Evolutionary conservation across 768 basidiomycete genomes (phyloP), one percentile per base, ranked within the genome.

Genomic region (Leucocoprinus leucothites): DNA sequence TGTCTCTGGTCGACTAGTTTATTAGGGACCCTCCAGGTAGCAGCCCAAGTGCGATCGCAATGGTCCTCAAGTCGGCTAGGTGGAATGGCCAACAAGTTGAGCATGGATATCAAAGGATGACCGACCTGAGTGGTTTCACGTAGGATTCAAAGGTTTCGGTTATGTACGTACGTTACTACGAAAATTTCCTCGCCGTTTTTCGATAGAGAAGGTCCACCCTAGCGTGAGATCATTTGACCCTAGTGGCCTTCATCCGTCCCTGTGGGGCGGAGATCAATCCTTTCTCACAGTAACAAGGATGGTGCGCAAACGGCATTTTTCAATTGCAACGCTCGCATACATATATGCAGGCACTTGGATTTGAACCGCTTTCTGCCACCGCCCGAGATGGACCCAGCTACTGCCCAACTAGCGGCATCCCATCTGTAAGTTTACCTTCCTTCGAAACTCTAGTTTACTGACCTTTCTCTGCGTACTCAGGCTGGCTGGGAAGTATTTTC

Each of bases 401-500:
- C 28, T 24, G 26, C 31, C 31, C 1, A 22, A 7, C 38, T 36
- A 1, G 41, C 26, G 22, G 48, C 54, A 19, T 48, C 24, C 14
- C 47, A 56, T 19, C 19, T 56, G 54, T 56, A 43, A 2, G 41
- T 19, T 19, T 45, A 9, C 19, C n/a, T 22, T 24, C 16, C n/a
- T 25, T 19, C 21, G 9, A 8, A 31, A n/a, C 18, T 18, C 7
- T 5, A 16, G 9, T 22, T 9, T 35, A 11, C 42, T 21, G 22
- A 40, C n/a, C 40, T 41, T 19, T 41, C 40, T 41, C 31, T 3
- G 13, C 14, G 11, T 31, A 3, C 13, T 21, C 19, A 59, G 58
- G 18, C 16, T 35, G 34, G 61, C 57, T 2, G 59, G 51, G n/a
- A 62, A 64, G 45, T 62, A 59, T 40, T 64, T 64, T 38, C 63